Evolutionary conservation across 2,329 filamentous ascomycete species (phyloP).

Genomic region (Diplocarpon mali): DNA sequence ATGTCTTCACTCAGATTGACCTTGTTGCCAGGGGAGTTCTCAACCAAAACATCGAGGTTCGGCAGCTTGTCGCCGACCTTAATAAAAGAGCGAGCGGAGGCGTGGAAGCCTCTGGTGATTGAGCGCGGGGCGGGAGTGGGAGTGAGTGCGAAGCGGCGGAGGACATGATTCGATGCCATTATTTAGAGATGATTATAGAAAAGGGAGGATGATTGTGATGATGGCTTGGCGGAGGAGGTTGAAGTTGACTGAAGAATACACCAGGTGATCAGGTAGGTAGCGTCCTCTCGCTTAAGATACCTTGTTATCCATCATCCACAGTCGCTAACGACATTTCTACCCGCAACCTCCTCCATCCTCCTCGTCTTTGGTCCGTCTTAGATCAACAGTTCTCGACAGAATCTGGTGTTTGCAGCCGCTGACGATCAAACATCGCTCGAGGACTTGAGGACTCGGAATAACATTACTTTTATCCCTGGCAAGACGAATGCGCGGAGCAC

Average conservation of each 20-base stretch:
- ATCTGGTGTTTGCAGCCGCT: no score
- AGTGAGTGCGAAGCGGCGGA: conserved; percentile 17
- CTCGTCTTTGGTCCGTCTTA: background rate
- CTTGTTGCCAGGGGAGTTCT: conserved; percentile 84
- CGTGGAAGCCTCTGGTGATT: conserved; percentile 43
- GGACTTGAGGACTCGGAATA: no score
- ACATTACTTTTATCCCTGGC: no score
- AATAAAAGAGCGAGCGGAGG: conserved; percentile 51
- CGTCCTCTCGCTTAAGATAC: background rate
- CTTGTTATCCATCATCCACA: background rate
- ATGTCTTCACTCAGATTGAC: conserved; percentile 72
- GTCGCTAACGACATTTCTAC: background rate
- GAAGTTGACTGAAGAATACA: background rate
- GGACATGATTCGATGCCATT: conserved; percentile 19
- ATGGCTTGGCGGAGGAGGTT: conserved; percentile 1
- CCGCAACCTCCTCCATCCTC: background rate
- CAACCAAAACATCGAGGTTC: conserved; percentile 62
- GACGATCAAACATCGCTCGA: no score
- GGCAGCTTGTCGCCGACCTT: conserved; percentile 73
- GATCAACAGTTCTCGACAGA: no score
- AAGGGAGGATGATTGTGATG: no score
- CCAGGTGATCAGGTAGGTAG: background rate
- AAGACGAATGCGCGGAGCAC: no score
- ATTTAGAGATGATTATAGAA: background rate
- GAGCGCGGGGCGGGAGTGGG: conserved; percentile 9